phyloP scores from a whole-genome alignment of 306 rosid species.

The Trichosanthes truncata region DNA sequence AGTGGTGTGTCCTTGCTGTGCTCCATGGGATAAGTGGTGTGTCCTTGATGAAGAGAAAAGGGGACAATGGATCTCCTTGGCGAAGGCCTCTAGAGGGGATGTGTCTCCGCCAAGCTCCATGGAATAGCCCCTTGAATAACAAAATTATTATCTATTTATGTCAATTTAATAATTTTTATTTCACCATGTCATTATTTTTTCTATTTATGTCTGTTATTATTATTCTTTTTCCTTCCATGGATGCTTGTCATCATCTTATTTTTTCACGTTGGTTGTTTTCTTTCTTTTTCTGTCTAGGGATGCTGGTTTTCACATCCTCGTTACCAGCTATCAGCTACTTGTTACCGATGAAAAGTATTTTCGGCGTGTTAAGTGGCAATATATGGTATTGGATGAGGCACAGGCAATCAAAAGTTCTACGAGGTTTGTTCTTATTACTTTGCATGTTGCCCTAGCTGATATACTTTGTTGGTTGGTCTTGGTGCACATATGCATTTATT shows the following conservation, averaged over 20 bases:
- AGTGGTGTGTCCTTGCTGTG: background rate
- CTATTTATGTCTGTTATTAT: background rate
- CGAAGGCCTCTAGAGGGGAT: background rate
- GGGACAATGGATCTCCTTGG: background rate
- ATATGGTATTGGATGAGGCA: constrained; percentile 99
- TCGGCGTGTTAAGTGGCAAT: constrained; percentile 97
- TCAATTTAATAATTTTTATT: background rate
- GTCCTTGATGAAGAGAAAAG: background rate
- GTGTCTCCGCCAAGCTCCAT: background rate
- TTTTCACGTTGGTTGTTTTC: constrained; percentile 5
- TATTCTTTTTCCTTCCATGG: constrained; percentile 36
- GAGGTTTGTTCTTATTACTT: constrained; percentile 45
- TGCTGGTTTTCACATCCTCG: constrained; percentile 88
- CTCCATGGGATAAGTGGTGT: background rate
- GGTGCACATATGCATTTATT: background rate
- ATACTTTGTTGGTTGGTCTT: background rate
- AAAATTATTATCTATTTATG: background rate
- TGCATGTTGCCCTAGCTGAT: constrained; percentile 8
- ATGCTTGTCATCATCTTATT: constrained; percentile 55
- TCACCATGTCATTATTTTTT: background rate
- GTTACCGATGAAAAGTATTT: constrained; percentile 80
- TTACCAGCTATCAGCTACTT: constrained; percentile 93
- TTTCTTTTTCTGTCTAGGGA: constrained; percentile 42
- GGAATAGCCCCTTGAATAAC: background rate
- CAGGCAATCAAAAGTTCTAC: constrained; percentile 91